A percentile compares a stretch with the other conserved stretches of the same genome.
Conservation (phyloP, 2,329 filamentous ascomycete genomes). For the Fusarium sp. region DNA sequence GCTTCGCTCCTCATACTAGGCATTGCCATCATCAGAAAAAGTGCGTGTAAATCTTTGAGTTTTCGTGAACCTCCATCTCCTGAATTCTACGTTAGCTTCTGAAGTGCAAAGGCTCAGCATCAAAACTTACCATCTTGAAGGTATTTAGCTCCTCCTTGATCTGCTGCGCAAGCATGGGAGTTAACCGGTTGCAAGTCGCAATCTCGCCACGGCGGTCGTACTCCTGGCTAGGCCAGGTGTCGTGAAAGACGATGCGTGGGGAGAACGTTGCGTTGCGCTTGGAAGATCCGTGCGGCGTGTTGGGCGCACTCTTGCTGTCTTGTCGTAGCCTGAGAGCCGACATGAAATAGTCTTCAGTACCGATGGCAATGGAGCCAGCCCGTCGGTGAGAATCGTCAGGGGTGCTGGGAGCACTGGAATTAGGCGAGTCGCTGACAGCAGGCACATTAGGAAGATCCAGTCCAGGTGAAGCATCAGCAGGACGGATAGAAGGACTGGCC, state of each 20-base stretch:
- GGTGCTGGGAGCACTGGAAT: slow-evolving; percentile 87
- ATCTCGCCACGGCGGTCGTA: slow-evolving; percentile 97
- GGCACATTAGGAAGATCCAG: slow-evolving; percentile 71
- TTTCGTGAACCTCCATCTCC: slow-evolving; percentile 99
- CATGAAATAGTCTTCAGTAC: slow-evolving; percentile 91
- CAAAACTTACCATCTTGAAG: slow-evolving; percentile 82
- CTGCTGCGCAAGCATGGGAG: slow-evolving; percentile 96
- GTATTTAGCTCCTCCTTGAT: slow-evolving; percentile 99
- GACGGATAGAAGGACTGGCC: slow-evolving; percentile 73
- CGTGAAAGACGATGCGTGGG: slow-evolving; percentile 91
- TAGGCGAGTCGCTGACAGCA: slow-evolving; percentile 78
- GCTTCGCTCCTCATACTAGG: slow-evolving; percentile 40
- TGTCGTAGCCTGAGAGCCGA: slow-evolving; percentile 77
- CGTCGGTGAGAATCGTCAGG: slow-evolving; percentile 79
- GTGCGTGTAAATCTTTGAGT: slow-evolving; percentile 99
- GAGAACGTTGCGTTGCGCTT: slow-evolving; percentile 82
- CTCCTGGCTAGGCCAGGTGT: slow-evolving; percentile 95
- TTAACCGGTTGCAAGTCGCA: slow-evolving; percentile 96
- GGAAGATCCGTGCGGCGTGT: slow-evolving; percentile 75
- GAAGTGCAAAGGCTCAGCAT: neutral
- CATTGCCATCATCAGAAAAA: slow-evolving; percentile 82
- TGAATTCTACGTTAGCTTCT: slow-evolving; percentile 60
- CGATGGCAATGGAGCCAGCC: slow-evolving; percentile 76
- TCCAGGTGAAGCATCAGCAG: slow-evolving; percentile 65
- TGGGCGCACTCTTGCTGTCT: slow-evolving; percentile 83